Percentiles rank a stretch among this genome's conserved stretches.
Conservation (phyloP, 352 stramenopile species). For the Peronosclerospora sorghi region DNA sequence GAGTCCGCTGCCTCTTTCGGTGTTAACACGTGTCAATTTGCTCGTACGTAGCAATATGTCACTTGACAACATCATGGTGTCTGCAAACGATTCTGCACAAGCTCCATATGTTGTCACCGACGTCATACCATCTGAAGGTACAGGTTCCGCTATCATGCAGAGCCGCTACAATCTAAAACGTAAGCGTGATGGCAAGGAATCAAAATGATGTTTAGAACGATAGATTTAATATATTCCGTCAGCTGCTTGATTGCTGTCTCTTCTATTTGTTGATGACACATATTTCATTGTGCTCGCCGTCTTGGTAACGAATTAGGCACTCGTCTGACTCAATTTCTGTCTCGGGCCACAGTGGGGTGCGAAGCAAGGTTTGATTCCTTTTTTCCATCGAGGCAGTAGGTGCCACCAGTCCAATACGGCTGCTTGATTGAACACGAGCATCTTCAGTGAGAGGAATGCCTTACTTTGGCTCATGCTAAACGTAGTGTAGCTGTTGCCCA, state of each 20-base stretch:
- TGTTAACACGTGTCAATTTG: slow-evolving; percentile 59
- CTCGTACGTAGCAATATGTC: slow-evolving; percentile 59
- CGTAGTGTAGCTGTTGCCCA: no score
- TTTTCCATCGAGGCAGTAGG: slow-evolving; percentile 10
- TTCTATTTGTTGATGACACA: slow-evolving; percentile 40
- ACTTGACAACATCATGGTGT: slow-evolving; percentile 44
- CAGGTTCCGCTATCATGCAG: slow-evolving; percentile 66
- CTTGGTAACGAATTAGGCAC: slow-evolving; percentile 24
- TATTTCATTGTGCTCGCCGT: slow-evolving; percentile 34
- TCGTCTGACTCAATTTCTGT: slow-evolving; percentile 25
- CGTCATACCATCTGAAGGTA: slow-evolving; percentile 59
- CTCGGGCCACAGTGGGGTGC: slow-evolving; percentile 19
- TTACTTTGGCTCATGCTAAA: neutral
- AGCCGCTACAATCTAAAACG: slow-evolving; percentile 84
- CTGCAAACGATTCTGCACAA: slow-evolving; percentile 26
- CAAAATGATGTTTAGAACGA: neutral
- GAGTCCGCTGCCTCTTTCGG: slow-evolving; percentile 39
- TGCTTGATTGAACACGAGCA: neutral
- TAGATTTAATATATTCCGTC: no score
- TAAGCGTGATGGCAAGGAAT: slow-evolving; percentile 52
- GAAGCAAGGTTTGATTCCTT: slow-evolving; percentile 3
- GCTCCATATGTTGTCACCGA: slow-evolving; percentile 59
- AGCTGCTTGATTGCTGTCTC: no score
- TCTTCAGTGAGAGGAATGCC: no score
- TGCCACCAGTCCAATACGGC: slow-evolving; percentile 12